Evolutionary conservation across 2,329 filamentous ascomycete species (phyloP).

Genomic region (Chaetomiaceae sp.): DNA sequence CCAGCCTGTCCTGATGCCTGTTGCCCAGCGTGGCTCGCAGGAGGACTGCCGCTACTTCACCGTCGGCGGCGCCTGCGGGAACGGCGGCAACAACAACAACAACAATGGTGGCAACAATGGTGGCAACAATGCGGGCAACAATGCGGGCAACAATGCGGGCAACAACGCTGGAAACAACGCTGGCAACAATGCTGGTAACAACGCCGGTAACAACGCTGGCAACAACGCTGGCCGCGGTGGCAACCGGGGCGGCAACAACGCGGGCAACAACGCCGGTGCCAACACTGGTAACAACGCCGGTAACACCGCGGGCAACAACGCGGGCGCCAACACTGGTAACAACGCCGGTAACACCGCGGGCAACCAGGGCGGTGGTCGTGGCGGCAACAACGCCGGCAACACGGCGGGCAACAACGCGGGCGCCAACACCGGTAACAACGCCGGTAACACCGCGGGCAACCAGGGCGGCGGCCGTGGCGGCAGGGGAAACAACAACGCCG

Average conservation of each 20-base stretch:
- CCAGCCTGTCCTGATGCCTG: slow-evolving; percentile 61
- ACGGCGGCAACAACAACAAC: slow-evolving; percentile 19
- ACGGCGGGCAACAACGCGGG: slow-evolving; percentile 9
- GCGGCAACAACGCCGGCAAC: slow-evolving; percentile 7
- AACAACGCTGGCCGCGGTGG: slow-evolving; percentile 30
- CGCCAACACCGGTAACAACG: slow-evolving; percentile 7
- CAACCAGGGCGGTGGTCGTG: slow-evolving; percentile 4
- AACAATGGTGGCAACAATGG: slow-evolving; percentile 22
- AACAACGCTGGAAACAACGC: slow-evolving; percentile 11
- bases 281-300: slow-evolving; percentile 4
- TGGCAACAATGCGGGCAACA: slow-evolving; percentile 23
- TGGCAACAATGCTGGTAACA: background rate
- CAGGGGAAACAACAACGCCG: slow-evolving; percentile 1
- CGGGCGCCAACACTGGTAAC: background rate
- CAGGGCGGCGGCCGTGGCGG: slow-evolving; percentile 4
- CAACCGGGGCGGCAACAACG: slow-evolving; percentile 3
- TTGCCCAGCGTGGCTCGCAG: slow-evolving; percentile 62
- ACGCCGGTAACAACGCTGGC: background rate
- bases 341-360: background rate
- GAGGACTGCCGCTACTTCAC: slow-evolving; percentile 62
- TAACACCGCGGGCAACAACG: slow-evolving; percentile 7
- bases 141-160: slow-evolving; percentile 18
- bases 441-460: slow-evolving; percentile 9
- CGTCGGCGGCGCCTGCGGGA: slow-evolving; percentile 35
- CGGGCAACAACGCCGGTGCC: background rate